phyloP scores from a whole-genome alignment of 192 early-diverging fungal genomes.

The Gigaspora rosea region DNA sequence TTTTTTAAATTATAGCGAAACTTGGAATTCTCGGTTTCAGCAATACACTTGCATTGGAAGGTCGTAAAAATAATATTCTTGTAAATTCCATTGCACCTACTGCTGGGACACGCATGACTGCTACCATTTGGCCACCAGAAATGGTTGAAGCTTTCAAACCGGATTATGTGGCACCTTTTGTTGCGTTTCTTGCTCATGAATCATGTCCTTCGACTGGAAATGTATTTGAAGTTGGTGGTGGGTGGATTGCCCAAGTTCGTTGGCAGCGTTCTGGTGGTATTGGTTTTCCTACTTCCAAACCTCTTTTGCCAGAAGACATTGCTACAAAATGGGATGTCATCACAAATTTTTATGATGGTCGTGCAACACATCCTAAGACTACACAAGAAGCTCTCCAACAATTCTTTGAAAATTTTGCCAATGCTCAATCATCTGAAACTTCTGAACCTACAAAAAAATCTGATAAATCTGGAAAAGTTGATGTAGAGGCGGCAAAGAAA shows the following conservation, averaged over 20 bases:
- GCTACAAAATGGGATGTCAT: slow-evolving; percentile 77
- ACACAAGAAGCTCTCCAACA: slow-evolving; percentile 81
- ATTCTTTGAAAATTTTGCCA: slow-evolving; percentile 83
- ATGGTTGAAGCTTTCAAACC: slow-evolving; percentile 95
- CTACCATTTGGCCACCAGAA: slow-evolving; percentile 94
- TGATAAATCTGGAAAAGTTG: slow-evolving; percentile 45
- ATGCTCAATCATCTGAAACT: slow-evolving; percentile 43
- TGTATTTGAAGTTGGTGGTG: slow-evolving; percentile 95
- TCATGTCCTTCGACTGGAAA: slow-evolving; percentile 74
- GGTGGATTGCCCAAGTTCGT: slow-evolving; percentile 93
- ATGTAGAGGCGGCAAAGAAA: slow-evolving; percentile 67
- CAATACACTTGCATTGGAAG: slow-evolving; percentile 92
- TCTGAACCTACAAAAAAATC: slow-evolving; percentile 37
- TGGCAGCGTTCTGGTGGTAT: slow-evolving; percentile 95
- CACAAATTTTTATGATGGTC: slow-evolving; percentile 94
- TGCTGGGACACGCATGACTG: slow-evolving; percentile 97
- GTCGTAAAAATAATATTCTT: slow-evolving; percentile 87
- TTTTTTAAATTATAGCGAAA: slow-evolving; percentile 65
- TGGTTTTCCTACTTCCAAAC: slow-evolving; percentile 83
- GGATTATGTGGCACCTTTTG: slow-evolving; percentile 92
- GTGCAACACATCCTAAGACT: slow-evolving; percentile 81
- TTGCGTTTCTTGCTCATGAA: slow-evolving; percentile 89
- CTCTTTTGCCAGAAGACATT: slow-evolving; percentile 86
- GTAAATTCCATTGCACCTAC: slow-evolving; percentile 96
- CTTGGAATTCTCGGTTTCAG: slow-evolving; percentile 88